Evolutionary conservation across 148 eudicot genomes (phyloP).

Genomic region (Arbutus unedo): DNA sequence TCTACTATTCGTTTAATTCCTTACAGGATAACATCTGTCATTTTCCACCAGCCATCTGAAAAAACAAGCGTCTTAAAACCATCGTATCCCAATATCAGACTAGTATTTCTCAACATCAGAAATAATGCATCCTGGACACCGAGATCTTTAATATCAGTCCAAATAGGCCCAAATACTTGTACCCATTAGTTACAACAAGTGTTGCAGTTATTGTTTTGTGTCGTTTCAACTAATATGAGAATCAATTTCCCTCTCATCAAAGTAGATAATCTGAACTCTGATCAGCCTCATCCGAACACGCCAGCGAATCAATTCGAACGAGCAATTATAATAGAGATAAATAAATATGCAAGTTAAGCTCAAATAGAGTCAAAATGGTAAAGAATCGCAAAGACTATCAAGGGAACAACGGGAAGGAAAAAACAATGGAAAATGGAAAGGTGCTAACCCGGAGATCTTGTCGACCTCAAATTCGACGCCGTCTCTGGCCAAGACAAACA

Average conservation of each 20-base stretch:
- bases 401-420: not conserved
- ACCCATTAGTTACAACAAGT: not conserved
- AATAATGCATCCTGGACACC: not conserved
- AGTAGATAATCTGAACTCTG: not conserved
- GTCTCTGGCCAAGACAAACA: slow-evolving; percentile 88
- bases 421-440: not conserved
- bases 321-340: not conserved
- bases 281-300: not conserved
- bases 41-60: not conserved
- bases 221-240: not conserved
- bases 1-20: not conserved
- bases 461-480: slow-evolving; percentile 92
- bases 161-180: not conserved
- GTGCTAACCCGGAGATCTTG: slow-evolving; percentile 72
- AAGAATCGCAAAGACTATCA: not conserved
- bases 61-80: not conserved
- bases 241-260: not conserved
- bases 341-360: not conserved
- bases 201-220: not conserved
- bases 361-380: not conserved
- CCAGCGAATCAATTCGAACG: not conserved
- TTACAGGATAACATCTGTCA: not conserved
- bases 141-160: not conserved
- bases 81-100: not conserved
- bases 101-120: not conserved